Percentiles rank a stretch among this genome's conserved stretches.
Evolutionary conservation across 805 yeast species (phyloP).

Genomic region (Dipodascus albidus): DNA sequence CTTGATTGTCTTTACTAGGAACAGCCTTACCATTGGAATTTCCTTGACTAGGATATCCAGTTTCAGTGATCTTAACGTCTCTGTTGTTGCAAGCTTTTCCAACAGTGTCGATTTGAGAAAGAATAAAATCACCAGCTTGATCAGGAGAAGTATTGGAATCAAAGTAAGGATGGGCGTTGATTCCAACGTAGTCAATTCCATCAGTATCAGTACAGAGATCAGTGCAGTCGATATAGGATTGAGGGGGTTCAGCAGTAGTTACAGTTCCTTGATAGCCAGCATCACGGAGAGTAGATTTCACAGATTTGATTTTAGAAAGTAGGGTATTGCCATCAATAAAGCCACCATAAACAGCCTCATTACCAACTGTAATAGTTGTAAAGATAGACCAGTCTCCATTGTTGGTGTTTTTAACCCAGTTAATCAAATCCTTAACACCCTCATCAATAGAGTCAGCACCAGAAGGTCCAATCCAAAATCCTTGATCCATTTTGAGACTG

Average conservation of each 20-base stretch:
- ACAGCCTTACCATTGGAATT: constrained; percentile 57
- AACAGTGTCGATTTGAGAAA: constrained; percentile 48
- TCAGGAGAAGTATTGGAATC: constrained; percentile 49
- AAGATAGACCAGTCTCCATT: constrained; percentile 57
- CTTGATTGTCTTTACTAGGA: constrained; percentile 63
- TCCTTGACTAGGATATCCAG: constrained; percentile 83
- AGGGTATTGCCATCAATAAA: constrained; percentile 53
- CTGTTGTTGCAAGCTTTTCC: constrained; percentile 43
- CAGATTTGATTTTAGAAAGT: constrained; percentile 49
- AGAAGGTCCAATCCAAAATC: constrained; percentile 60
- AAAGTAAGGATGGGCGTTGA: constrained; percentile 80
- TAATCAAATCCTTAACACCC: constrained; percentile 42
- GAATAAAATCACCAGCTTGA: constrained; percentile 60
- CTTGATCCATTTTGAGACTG: constrained; percentile 73
- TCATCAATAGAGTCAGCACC: constrained; percentile 65
- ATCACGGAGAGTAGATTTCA: constrained; percentile 41
- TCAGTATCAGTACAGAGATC: constrained; percentile 50
- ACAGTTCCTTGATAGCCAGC: constrained; percentile 73
- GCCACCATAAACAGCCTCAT: constrained; percentile 68
- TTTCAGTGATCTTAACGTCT: constrained; percentile 58
- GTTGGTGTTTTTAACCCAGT: constrained; percentile 34
- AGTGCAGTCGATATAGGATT: constrained; percentile 49
- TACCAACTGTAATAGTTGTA: constrained; percentile 72
- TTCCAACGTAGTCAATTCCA: constrained; percentile 71
- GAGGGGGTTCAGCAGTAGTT: constrained; percentile 90